Evolutionary conservation across 2,329 filamentous ascomycete species (phyloP).

Genomic region (Rhexocercosporidium sp.): DNA sequence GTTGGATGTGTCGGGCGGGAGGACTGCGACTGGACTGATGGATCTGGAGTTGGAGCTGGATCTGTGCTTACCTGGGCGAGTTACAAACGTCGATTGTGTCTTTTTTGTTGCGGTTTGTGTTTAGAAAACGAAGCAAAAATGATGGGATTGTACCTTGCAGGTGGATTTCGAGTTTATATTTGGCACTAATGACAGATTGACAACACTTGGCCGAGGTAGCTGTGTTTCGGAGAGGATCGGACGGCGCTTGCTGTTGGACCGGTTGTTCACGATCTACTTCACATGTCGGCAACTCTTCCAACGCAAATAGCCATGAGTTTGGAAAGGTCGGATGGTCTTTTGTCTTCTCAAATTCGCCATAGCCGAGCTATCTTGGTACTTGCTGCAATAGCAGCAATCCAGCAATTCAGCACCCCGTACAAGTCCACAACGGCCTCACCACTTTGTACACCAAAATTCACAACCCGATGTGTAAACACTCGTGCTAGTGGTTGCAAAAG

Average conservation of each 20-base stretch:
- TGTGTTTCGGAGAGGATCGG: constrained; percentile 20
- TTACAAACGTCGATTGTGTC: constrained; percentile 5
- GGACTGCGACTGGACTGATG: constrained; percentile 10
- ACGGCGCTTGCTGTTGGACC: not conserved
- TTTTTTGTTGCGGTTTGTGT: constrained; percentile 4
- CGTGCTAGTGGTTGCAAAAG: constrained; percentile 23
- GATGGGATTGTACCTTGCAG: constrained; percentile 12
- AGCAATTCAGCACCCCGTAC: constrained; percentile 7
- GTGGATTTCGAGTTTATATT: constrained; percentile 11
- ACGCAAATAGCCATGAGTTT: not conserved
- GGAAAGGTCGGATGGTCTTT: constrained; percentile 19
- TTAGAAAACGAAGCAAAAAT: constrained; percentile 2
- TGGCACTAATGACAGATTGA: constrained; percentile 9
- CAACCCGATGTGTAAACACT: constrained; percentile 20
- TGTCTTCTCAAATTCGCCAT: constrained; percentile 16
- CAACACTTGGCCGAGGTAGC: constrained; percentile 18
- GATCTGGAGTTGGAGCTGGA: not conserved
- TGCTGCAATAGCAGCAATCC: constrained; percentile 1
- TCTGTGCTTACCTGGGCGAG: constrained; percentile 16
- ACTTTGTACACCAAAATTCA: constrained; percentile 23
- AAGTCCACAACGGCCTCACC: constrained; percentile 2
- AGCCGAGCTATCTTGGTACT: constrained; percentile 16
- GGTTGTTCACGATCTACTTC: constrained; percentile 30
- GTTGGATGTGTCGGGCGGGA: constrained; percentile 14
- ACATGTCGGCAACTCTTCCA: constrained; percentile 30